Base-by-base conservation (phyloP, 208 protist genomes). In the Endotrypanum monterogeii region DNA sequence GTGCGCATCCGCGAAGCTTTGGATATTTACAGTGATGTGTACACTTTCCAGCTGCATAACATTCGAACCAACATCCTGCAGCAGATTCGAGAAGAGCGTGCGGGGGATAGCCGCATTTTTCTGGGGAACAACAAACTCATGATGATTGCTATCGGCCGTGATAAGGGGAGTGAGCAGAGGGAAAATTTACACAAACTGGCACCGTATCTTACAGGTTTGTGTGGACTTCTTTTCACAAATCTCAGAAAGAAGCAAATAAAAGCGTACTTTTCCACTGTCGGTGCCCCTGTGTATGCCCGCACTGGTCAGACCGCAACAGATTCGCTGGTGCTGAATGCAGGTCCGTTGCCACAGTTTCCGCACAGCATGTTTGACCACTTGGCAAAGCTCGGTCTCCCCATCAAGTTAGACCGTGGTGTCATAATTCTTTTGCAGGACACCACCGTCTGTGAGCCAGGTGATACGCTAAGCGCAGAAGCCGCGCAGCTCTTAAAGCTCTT, bases 121-220 rank as follows among this genome's bases (percentile, higher is more conserved):
- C 83, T 98, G 18, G 97, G 97, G 54, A 98, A 98, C 83, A 99
- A 99, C 83, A 96, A 97, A 68, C 80, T 99, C 46, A 98, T 99
- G 89, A 84, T 86, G 77, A 86, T 98, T 71, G 96, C 96, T 6
- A 76, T 99, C 46, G 97, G 97, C 28, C 80, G 86, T 3, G 91
- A 93, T 30, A 80, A 90, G 74, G 92, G 92, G 71, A 94, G 86
- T 55, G 92, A 90, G 62, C 83, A 91, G 71, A 67, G 71, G 32
- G 67, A 85, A 14, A 96, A 98, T 80, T 74, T 98, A n/a, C 85
- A 97, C 86, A 97, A 98, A 74, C 58, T 99, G 20, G 71, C 87
- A 37, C 87, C 87, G 20, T 95, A 94, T 66, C 82, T 98, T 16
- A 88, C 73, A 16, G 96, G 95, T 12, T 76, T 92, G 12, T 97